These are phyloP conservation scores for Boletus sp. DNA, from an alignment of 1,284 basidiomycete species.

Conservation along the genomic window DNA sequence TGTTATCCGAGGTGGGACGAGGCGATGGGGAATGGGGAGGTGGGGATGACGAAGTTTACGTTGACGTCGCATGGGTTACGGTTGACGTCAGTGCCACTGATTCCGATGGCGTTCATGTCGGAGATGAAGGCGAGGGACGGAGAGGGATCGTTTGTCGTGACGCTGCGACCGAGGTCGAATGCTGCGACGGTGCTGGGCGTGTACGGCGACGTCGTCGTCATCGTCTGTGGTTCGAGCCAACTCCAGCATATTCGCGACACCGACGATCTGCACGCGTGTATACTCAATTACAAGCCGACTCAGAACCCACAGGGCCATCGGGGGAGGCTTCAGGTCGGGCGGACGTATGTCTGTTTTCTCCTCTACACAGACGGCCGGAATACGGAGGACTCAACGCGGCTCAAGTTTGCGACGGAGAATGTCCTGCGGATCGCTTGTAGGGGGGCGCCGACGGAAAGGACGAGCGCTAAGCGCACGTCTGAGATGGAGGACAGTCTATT, in stretches of 20 bases:
- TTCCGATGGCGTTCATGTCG: constrained; percentile 16
- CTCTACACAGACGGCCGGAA: constrained; percentile 11
- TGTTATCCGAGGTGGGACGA: constrained; percentile 25
- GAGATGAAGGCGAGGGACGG: too few relatives aligned
- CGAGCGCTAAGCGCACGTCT: background rate
- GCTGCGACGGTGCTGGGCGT: background rate
- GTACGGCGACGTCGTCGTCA: constrained; percentile 16
- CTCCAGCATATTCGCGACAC: constrained; percentile 14
- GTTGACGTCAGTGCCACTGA: constrained; percentile 25
- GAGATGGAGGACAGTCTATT: constrained; percentile 2
- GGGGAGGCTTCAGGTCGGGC: constrained; percentile 17
- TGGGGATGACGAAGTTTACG: constrained; percentile 15
- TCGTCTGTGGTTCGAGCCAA: constrained; percentile 14
- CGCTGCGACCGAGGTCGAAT: background rate
- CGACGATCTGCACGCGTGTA: constrained; percentile 16
- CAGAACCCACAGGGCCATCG: background rate
- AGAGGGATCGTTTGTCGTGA: constrained; percentile 12
- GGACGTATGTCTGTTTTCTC: constrained; percentile 25
- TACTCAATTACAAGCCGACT: constrained; percentile 23
- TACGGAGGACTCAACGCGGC: constrained; percentile 18
- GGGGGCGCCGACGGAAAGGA: background rate
- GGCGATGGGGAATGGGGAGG: constrained; percentile 1
- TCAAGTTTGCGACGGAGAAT: constrained; percentile 29
- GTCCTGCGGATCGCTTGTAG: constrained; percentile 14
- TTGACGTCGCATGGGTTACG: constrained; percentile 14